These are phyloP conservation scores for Globisporangium nunn DNA, from an alignment of 352 stramenopile species.

Conservation along the genomic window DNA sequence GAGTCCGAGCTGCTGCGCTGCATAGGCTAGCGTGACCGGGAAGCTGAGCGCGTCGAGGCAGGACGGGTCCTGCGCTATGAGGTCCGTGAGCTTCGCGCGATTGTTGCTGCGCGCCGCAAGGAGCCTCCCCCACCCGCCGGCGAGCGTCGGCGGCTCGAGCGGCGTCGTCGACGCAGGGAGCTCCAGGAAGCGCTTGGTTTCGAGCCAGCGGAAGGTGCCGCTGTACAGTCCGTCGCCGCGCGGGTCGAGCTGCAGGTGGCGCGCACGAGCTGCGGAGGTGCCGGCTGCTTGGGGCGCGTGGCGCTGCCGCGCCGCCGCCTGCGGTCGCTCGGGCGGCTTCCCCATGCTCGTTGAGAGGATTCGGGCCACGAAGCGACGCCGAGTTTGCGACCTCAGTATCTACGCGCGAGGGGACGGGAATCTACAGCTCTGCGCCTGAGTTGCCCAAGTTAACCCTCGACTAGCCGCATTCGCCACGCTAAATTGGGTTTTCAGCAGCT, in stretches of 20 bases:
- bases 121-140: conserved; percentile 45
- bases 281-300: too few species aligned
- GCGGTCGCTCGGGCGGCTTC: neutral
- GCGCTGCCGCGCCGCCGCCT: neutral
- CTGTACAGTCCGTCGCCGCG: conserved; percentile 74
- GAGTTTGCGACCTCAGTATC: too few species aligned
- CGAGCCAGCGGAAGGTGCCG: conserved; percentile 72
- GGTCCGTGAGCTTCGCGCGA: conserved; percentile 22
- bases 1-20: conserved; percentile 27
- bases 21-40: conserved; percentile 53
- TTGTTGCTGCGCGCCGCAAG: conserved; percentile 25
- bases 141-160: neutral
- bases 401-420: too few species aligned
- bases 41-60: conserved; percentile 75
- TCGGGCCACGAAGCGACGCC: too few species aligned
- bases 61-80: conserved; percentile 42
- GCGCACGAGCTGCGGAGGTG: too few species aligned
- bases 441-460: neutral
- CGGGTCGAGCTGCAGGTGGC: conserved; percentile 50
- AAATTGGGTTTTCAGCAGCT: too few species aligned
- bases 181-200: conserved; percentile 44
- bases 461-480: too few species aligned
- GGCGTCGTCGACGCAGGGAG: conserved; percentile 17
- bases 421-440: neutral
- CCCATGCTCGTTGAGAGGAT: too few species aligned